Percentiles rank a stretch among this genome's conserved stretches.
Conservation (phyloP, 139 green algal species). For the Tetraselmis chui region DNA sequence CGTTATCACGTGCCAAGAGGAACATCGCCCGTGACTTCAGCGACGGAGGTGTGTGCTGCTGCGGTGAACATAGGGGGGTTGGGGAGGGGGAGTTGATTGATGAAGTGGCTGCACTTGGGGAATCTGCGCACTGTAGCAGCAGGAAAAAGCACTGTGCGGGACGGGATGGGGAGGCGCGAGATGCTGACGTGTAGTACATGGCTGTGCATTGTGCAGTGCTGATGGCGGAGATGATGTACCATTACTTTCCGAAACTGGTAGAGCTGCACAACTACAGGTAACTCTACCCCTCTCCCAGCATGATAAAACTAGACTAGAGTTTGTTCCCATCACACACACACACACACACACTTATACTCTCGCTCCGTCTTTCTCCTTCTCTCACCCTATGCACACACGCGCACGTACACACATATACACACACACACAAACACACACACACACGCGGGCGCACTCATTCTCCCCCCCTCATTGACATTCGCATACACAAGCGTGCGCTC, state of each 20-base stretch:
- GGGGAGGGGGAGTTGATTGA: not conserved
- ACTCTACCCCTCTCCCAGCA: no score
- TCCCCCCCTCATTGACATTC: no score
- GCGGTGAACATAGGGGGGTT: not conserved
- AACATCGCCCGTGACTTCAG: conserved; percentile 88
- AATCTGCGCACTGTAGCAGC: not conserved
- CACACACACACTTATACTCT: no score
- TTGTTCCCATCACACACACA: no score
- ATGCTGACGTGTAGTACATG: not conserved
- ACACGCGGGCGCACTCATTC: no score
- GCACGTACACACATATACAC: no score
- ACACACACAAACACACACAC: no score
- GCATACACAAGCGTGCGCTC: no score
- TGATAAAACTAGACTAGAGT: no score
- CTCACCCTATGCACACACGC: no score
- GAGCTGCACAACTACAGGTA: conserved; percentile 95
- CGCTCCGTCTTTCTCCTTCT: no score
- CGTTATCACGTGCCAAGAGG: conserved; percentile 78
- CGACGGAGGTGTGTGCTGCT: conserved; percentile 70
- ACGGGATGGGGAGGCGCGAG: not conserved
- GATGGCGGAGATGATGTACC: conserved; percentile 73
- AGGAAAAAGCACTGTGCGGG: not conserved
- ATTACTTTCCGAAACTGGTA: conserved; percentile 80
- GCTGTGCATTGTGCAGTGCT: conserved; percentile 62
- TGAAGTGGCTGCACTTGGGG: not conserved